These are phyloP conservation scores for Xylaria sp. DNA, from an alignment of 2,329 filamentous ascomycete genomes.

Conservation along the genomic window DNA sequence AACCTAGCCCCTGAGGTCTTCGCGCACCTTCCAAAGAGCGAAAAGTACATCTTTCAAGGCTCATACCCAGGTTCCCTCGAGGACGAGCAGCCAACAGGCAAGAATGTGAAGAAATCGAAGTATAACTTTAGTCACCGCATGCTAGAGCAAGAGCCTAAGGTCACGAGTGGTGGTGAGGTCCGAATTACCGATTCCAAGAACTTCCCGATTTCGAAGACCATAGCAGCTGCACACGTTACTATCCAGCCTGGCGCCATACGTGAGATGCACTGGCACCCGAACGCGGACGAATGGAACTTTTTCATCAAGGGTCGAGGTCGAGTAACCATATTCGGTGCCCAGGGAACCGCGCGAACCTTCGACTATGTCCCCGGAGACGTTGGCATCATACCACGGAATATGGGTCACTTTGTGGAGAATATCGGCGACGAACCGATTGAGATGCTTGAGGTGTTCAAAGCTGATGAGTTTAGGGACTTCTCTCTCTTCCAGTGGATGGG, in stretches of 20 bases:
- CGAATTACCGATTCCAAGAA: constrained; percentile 80
- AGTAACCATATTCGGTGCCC: constrained; percentile 77
- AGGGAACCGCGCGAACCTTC: constrained; percentile 76
- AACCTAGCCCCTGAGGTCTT: constrained; percentile 77
- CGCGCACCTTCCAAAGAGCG: constrained; percentile 69
- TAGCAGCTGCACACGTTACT: constrained; percentile 76
- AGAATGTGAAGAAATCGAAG: constrained; percentile 72
- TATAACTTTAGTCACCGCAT: constrained; percentile 77
- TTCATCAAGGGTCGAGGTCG: constrained; percentile 78
- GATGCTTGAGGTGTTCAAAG: constrained; percentile 79
- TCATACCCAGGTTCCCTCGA: constrained; percentile 70
- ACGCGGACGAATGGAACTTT: constrained; percentile 83
- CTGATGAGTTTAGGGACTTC: constrained; percentile 77
- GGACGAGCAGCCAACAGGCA: constrained; percentile 70
- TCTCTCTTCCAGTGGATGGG: constrained; percentile 80
- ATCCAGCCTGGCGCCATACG: constrained; percentile 77
- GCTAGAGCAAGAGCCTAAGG: constrained; percentile 73
- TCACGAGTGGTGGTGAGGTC: constrained; percentile 74
- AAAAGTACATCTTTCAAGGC: constrained; percentile 84
- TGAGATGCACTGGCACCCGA: constrained; percentile 86
- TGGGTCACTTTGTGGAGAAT: constrained; percentile 86
- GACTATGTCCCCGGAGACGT: constrained; percentile 80
- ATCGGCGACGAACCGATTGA: constrained; percentile 79
- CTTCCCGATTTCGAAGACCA: constrained; percentile 77
- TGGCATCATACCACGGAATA: constrained; percentile 79